Percentiles rank a stretch among this genome's conserved stretches.
Conservation (phyloP, 768 basidiomycete species). For the Podaxis mareebaensis region DNA sequence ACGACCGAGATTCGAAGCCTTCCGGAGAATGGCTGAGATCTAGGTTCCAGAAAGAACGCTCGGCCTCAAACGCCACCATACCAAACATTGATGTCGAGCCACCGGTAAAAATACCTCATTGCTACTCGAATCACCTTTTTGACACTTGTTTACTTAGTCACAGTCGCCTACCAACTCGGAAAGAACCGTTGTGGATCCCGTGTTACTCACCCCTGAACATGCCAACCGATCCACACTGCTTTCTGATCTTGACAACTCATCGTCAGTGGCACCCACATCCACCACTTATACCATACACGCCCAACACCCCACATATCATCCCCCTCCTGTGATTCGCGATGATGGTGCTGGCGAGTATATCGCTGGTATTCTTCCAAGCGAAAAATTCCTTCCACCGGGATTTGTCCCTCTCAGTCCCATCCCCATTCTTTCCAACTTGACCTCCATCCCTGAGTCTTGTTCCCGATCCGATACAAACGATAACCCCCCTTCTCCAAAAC, state of each 20-base stretch:
- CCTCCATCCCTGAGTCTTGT: neutral
- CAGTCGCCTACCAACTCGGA: constrained; percentile 38
- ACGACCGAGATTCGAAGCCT: neutral
- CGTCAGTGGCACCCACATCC: neutral
- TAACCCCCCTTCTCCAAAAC: neutral
- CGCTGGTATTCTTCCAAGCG: constrained; percentile 26
- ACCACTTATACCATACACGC: neutral
- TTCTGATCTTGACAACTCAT: constrained; percentile 1
- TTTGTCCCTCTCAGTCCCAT: constrained; percentile 41
- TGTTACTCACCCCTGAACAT: constrained; percentile 45
- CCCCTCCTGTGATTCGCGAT: neutral
- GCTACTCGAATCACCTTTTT: neutral
- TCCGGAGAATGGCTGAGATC: constrained; percentile 23
- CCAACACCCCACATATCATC: constrained; percentile 3
- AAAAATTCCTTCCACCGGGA: constrained; percentile 35
- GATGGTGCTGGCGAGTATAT: constrained; percentile 11
- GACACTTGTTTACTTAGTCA: constrained; percentile 30
- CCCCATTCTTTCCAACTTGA: constrained; percentile 11
- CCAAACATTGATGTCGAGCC: constrained; percentile 47
- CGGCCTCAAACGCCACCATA: constrained; percentile 34
- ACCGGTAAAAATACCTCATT: constrained; percentile 37
- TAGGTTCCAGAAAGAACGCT: constrained; percentile 23
- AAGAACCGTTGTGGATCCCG: constrained; percentile 32
- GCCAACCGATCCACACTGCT: constrained; percentile 12
- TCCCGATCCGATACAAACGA: neutral